Conservation (phyloP, 495 filamentous ascomycete genomes). For the Acidiella bohemica region DNA sequence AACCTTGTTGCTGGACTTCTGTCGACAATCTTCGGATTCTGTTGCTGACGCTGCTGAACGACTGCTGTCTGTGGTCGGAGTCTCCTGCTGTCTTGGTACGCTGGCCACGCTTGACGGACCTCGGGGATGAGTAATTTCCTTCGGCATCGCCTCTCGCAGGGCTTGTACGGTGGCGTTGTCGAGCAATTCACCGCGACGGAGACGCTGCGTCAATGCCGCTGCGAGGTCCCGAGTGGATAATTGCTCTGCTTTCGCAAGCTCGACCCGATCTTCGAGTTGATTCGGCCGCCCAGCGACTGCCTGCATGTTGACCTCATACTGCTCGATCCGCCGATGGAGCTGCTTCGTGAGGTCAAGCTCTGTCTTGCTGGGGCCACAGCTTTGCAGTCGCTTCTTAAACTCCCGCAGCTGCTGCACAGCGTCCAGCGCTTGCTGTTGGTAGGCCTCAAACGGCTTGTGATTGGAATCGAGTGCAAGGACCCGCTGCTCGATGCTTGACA, state of each 20-base stretch:
- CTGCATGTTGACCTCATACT: background rate
- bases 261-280: background rate
- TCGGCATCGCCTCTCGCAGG: background rate
- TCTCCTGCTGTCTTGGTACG: background rate
- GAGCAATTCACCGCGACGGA: background rate
- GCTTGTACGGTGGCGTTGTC: background rate
- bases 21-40: too few species aligned
- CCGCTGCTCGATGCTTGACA: background rate
- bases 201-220: background rate
- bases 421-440: background rate
- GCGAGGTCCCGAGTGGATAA: background rate
- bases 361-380: background rate
- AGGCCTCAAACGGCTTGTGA: constrained; percentile 4
- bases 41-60: background rate
- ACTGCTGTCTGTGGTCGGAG: background rate
- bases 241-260: background rate
- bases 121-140: too few species aligned
- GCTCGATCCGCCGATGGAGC: background rate
- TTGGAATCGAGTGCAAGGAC: background rate
- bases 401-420: constrained; percentile 2
- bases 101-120: too few species aligned
- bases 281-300: background rate
- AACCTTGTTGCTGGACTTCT: background rate
- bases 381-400: background rate
- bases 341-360: background rate